Evolutionary conservation across 2,329 filamentous ascomycete species (phyloP), one percentile per base, ranked within the genome.

Genomic region (Colletotrichum tropicicola): DNA sequence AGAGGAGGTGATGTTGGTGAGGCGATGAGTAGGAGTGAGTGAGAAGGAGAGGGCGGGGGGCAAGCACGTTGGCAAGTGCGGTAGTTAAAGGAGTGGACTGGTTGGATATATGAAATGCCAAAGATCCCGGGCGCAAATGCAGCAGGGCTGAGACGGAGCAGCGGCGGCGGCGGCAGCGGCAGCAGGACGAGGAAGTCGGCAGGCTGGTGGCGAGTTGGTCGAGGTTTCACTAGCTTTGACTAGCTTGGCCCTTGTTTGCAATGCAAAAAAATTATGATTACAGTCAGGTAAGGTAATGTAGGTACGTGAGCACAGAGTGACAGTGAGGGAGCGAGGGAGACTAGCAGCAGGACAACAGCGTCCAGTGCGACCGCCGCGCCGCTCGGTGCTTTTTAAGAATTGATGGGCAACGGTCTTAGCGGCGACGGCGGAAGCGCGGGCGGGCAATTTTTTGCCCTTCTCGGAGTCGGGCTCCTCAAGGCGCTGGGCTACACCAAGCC

Each of bases 201-300:
- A 49, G 62, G 35, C 37, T 39, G 49, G 62, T 62, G 62, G 62
- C 62, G 62, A 65, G 43, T 65, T 52, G 58, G 30, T 56, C 49
- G 62, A 56, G 62, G 62, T 65, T 62, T 65, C 62, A 65, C 58
- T 47, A 62, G 62, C 43, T 25, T 51, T 35, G 57, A 51, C 62
- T 65, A 56, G 62, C 62, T 62, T 47, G 58, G 58, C 44, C 57
- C 62, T 56, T 65, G 62, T 56, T 61, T 49, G 44, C 44, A 65
- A 57, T 57, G 54, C 54, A 37, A 57, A 57, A 48, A 48, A 48
- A 65, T 25, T 3, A 27, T 9, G 12, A 30, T n/a, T 17, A 51
- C 12, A 23, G 17, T 10, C 12, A 45, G 43, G 19, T 27, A 45
- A 25, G 19, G 43, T 45, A 43, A n/a, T 17, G n/a, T 43, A 17